Evolutionary conservation across 768 basidiomycete genomes (phyloP).

Genomic region (Tulasnella calospora): DNA sequence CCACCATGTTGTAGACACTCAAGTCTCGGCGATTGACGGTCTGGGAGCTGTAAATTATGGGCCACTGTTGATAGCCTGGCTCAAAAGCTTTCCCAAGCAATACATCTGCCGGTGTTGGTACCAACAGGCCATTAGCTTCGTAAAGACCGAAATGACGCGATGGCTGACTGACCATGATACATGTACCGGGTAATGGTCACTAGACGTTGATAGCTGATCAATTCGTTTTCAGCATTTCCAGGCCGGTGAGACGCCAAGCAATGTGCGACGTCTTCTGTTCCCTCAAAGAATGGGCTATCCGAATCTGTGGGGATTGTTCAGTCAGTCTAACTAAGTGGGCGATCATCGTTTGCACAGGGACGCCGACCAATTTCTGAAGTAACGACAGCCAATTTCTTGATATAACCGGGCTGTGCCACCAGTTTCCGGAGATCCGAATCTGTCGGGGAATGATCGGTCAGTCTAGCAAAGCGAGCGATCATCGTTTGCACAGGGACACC

Average conservation of each 20-base stretch:
- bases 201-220: not conserved
- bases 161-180: not conserved
- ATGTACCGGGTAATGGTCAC: not conserved
- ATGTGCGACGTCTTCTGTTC: not conserved
- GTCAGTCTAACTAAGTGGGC: not conserved
- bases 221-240: not conserved
- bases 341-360: not conserved
- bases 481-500: not conserved
- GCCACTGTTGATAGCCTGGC: not conserved
- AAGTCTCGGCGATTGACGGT: not conserved
- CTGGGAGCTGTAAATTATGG: not conserved
- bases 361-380: slow-evolving; percentile 1
- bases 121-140: not conserved
- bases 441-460: not conserved
- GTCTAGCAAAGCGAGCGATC: not conserved
- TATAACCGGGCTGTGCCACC: not conserved
- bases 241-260: not conserved
- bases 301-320: not conserved
- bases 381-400: not conserved
- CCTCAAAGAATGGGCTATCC: not conserved
- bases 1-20: not conserved
- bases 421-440: slow-evolving; percentile 1
- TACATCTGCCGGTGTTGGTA: not conserved
- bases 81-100: not conserved
- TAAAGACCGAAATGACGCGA: not conserved